Evolutionary conservation across 768 basidiomycete species (phyloP), one percentile per base, ranked within the genome.

Genomic region (Coprinellus micaceus): DNA sequence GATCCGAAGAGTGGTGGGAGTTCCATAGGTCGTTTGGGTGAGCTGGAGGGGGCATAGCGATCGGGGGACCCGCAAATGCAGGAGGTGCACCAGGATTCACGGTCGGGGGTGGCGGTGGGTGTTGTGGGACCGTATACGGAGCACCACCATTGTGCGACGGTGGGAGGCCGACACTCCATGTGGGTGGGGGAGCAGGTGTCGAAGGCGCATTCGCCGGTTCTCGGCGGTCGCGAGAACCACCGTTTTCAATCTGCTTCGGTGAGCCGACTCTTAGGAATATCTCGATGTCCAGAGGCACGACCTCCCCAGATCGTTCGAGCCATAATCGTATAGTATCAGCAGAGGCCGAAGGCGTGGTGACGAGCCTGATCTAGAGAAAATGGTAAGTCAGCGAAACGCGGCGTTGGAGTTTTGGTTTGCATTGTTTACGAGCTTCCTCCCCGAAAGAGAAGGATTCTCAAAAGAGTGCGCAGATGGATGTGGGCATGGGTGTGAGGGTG

Each of bases 281-380:
- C 66, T 91, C 88, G 57, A 92, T 88, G 66, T 91, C 90, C 9
- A 92, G 78, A 5, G 89, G 85, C 5, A 85, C 82, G 4, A 70
- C 77, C 51, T 77, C 73, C 17, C 90, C 90, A 12, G 90, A 87
- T 25, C 89, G 84, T 67, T 91, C 89, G 0, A 92, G 77, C 89
- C 90, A 92, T 11, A 92, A 77, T 7, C 90, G 85, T 48, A 92
- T 81, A 4, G 85, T 89, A 64, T 92, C 89, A 25, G 89, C 82
- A 26, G 88, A 88, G 9, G 86, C 75, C 39, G 81, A 76, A 58
- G 84, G 85, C 26, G 81, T 85, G 21, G 89, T 89, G 43, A 85
- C 74, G 40, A 91, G 80, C 19, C 88, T 86, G 62, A 91, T 88
- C 88, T 88, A 67, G 41, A 63, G 25, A 39, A 45, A 53, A 52